Conservation (phyloP, 345 rosid genomes). For the Gossypium sturtianum region DNA sequence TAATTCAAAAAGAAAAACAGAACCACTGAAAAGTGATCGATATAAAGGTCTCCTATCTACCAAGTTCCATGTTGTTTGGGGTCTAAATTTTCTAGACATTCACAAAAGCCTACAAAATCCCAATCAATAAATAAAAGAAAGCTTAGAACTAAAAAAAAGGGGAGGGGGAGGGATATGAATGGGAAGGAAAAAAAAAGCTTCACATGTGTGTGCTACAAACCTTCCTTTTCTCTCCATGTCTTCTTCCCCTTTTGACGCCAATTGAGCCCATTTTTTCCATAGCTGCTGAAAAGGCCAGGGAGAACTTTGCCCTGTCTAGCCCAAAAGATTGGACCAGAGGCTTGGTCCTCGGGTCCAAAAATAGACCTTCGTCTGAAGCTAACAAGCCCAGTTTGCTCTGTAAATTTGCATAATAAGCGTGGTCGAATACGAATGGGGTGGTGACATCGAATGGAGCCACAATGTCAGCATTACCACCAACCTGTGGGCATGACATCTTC, state of each 20-base stretch:
- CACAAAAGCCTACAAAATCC: background rate
- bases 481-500: conserved; percentile 58
- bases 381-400: conserved; percentile 55
- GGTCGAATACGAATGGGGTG: conserved; percentile 70
- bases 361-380: conserved; percentile 57
- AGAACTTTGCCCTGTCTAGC: conserved; percentile 47
- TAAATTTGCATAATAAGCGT: conserved; percentile 53
- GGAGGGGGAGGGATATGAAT: too few relatives aligned
- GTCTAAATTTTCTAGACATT: background rate
- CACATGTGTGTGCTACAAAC: conserved; percentile 47
- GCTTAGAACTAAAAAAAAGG: background rate
- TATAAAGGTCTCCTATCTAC: background rate
- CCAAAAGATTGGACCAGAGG: conserved; percentile 46
- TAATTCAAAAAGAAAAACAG: background rate
- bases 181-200: background rate
- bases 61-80: background rate
- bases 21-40: background rate
- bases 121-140: background rate
- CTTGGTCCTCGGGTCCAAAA: conserved; percentile 54
- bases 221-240: conserved; percentile 66
- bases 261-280: conserved; percentile 84
- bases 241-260: conserved; percentile 65
- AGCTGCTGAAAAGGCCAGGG: conserved; percentile 55
- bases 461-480: conserved; percentile 42
- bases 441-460: conserved; percentile 66